Evolutionary conservation across 192 early-diverging fungal species (phyloP).

Genomic region (Coemansia brasiliensis): DNA sequence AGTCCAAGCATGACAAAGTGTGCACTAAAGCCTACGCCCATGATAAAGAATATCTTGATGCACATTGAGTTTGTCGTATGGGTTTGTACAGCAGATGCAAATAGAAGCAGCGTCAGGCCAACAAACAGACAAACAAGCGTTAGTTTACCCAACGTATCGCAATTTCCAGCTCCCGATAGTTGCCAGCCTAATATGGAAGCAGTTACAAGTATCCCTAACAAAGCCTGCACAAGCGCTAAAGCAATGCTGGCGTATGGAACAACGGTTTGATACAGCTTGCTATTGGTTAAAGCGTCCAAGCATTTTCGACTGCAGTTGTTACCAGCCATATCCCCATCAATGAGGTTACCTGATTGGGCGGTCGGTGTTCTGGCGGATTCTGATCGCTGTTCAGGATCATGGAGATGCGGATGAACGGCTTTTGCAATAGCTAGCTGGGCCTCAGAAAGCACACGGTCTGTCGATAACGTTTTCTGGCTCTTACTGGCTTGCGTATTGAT

Average conservation of each 20-base stretch:
- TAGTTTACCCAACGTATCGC: neutral
- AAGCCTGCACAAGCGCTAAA: slow-evolving; percentile 13
- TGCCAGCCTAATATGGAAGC: slow-evolving; percentile 3
- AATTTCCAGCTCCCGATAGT: neutral
- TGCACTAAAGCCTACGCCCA: slow-evolving; percentile 13
- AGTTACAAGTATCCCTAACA: slow-evolving; percentile 6
- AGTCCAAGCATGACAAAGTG: slow-evolving; percentile 21
- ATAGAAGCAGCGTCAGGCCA: slow-evolving; percentile 16
- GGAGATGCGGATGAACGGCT: slow-evolving; percentile 20
- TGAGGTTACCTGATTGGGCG: neutral
- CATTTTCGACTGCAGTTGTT: neutral
- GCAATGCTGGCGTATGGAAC: slow-evolving; percentile 21
- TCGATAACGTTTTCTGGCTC: slow-evolving; percentile 1
- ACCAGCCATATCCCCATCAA: neutral
- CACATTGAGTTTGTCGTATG: slow-evolving; percentile 24
- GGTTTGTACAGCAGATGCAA: slow-evolving; percentile 32
- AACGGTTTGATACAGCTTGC: neutral
- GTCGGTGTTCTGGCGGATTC: neutral
- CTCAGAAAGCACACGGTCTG: slow-evolving; percentile 1
- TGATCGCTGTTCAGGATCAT: neutral
- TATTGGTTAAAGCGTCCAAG: neutral
- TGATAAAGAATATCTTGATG: slow-evolving; percentile 37
- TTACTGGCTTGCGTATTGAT: neutral
- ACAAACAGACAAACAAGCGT: slow-evolving; percentile 5
- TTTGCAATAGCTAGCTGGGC: slow-evolving; percentile 19